phyloP scores from a whole-genome alignment of 225 moss, liverwort and hornwort species.

The Straminergon stramineum region DNA sequence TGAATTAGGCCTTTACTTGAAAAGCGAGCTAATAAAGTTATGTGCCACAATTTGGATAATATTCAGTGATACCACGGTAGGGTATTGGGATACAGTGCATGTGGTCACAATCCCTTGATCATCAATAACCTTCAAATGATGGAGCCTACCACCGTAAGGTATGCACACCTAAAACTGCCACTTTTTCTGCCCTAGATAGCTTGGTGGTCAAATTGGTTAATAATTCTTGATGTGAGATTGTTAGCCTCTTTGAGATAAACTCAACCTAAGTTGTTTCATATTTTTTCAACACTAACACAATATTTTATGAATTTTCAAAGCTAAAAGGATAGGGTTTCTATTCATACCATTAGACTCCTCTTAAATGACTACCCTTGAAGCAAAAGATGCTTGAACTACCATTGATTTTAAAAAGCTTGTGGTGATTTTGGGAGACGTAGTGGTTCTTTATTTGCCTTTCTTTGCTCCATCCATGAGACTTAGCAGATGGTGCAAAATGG shows the following conservation, averaged over 20 bases:
- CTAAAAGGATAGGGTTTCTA: not conserved
- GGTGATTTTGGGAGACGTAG: not conserved
- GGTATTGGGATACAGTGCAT: not conserved
- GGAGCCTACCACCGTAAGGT: not conserved
- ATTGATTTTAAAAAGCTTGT: not conserved
- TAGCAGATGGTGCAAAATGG: not conserved
- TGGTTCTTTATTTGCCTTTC: not conserved
- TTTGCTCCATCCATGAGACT: not conserved
- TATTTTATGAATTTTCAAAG: not conserved
- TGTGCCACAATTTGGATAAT: not conserved
- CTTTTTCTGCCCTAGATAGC: fast-evolving
- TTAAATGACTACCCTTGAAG: not conserved
- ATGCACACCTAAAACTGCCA: not conserved
- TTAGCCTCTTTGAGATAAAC: not conserved
- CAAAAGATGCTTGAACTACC: not conserved
- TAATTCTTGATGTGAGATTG: not conserved
- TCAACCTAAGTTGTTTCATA: not conserved
- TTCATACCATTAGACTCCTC: not conserved
- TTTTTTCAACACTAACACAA: fast-evolving
- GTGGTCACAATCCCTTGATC: not conserved
- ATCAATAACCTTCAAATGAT: not conserved
- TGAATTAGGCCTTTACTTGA: not conserved
- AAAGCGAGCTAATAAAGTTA: not conserved
- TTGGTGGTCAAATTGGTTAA: not conserved
- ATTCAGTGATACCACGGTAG: not conserved